phyloP scores from a whole-genome alignment of 805 yeast genomes.

The Osmozyma mogii region DNA sequence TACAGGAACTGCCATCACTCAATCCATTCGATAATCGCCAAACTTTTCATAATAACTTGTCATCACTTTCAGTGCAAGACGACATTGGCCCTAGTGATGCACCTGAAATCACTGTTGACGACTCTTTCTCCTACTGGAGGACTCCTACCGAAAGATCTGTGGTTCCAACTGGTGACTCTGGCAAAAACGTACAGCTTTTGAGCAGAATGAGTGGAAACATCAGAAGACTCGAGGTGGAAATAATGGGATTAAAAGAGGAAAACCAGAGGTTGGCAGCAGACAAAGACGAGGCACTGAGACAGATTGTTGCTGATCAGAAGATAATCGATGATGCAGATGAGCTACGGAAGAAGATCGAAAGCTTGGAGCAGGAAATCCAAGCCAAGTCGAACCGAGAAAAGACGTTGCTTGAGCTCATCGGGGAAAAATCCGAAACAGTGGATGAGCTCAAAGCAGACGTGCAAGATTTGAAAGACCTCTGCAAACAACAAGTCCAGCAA shows the following conservation, averaged over 20 bases:
- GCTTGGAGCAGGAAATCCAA: constrained; percentile 24
- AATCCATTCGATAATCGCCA: too few species aligned
- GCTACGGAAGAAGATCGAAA: constrained; percentile 22
- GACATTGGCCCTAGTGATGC: constrained; percentile 5
- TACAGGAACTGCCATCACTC: constrained; percentile 45
- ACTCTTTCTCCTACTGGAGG: constrained; percentile 5
- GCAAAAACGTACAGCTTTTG: constrained; percentile 48
- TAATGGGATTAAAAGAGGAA: constrained; percentile 57
- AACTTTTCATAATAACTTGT: constrained; percentile 1
- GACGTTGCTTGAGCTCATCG: constrained; percentile 62
- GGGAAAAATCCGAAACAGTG: constrained; percentile 81
- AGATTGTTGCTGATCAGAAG: constrained; percentile 42
- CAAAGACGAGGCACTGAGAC: constrained; percentile 61
- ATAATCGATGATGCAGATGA: constrained; percentile 20
- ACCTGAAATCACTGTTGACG: constrained; percentile 1
- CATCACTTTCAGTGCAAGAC: constrained; percentile 3
- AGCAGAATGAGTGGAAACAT: constrained; percentile 71
- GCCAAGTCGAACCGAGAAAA: constrained; percentile 34
- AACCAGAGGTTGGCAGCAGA: constrained; percentile 44
- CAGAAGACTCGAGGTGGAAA: constrained; percentile 73
- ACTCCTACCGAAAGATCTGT: constrained; percentile 3
- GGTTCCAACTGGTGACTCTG: constrained; percentile 11
- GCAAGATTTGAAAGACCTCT: constrained; percentile 76
- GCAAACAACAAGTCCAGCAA: constrained; percentile 79
- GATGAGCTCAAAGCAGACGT: constrained; percentile 86